These are phyloP conservation scores for Vitis cinerea DNA, from an alignment of 164 flowering plant genomes.

Conservation along the genomic window DNA sequence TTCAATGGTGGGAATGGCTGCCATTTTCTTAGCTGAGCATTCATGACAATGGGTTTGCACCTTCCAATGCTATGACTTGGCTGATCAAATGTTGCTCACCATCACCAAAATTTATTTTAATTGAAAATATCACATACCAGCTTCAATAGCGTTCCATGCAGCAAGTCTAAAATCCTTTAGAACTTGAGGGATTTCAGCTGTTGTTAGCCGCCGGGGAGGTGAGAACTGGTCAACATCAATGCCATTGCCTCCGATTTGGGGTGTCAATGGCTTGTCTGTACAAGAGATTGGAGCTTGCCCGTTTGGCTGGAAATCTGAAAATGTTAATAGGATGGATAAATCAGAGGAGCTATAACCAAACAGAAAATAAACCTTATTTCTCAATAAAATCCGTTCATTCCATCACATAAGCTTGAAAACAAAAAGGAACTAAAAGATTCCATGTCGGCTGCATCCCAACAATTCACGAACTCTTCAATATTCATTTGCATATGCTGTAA, in stretches of 20 bases:
- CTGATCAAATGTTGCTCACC: neutral
- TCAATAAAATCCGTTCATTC: no score
- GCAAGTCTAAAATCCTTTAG: slow-evolving; percentile 34
- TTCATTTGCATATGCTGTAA: no score
- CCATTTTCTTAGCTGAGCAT: neutral
- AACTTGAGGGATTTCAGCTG: slow-evolving; percentile 34
- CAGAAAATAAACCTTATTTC: no score
- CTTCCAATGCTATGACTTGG: neutral
- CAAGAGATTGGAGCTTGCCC: slow-evolving; percentile 55
- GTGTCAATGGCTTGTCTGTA: slow-evolving; percentile 33
- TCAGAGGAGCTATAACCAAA: neutral
- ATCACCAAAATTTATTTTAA: neutral
- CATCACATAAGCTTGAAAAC: neutral
- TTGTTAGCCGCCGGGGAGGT: slow-evolving; percentile 36
- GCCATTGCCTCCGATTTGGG: slow-evolving; percentile 28
- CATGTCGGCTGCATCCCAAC: no score
- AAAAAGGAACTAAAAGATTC: slow-evolving; percentile 1
- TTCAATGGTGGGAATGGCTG: no score
- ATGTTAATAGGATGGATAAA: neutral
- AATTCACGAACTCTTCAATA: no score
- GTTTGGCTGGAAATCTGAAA: slow-evolving; percentile 46
- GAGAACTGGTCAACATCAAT: slow-evolving; percentile 22
- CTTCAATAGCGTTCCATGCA: slow-evolving; percentile 40
- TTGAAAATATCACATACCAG: slow-evolving; percentile 18
- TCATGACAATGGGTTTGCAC: neutral